These are phyloP conservation scores for Fraxinus quadrangulata DNA, from an alignment of 257 asterid genomes.

Conservation along the genomic window DNA sequence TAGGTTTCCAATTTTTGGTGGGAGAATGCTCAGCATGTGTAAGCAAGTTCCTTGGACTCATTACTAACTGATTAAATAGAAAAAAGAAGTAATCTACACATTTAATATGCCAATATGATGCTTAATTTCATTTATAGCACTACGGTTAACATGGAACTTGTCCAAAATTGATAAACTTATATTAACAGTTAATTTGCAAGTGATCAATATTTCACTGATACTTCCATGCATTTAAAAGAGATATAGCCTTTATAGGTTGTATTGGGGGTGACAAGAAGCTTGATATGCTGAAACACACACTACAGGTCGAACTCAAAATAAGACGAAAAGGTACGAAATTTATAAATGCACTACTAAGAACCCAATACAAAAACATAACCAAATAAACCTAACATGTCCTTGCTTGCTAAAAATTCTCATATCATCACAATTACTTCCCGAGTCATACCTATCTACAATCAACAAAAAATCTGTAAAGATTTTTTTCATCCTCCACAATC, in stretches of 20 bases:
- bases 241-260: neutral
- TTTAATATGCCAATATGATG: neutral
- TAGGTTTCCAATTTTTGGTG: neutral
- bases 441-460: too few relatives aligned
- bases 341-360: too few relatives aligned
- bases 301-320: too few relatives aligned
- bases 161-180: neutral
- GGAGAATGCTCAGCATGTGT: neutral
- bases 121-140: neutral
- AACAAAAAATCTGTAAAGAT: too few relatives aligned
- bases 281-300: too few relatives aligned
- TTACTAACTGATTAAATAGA: neutral
- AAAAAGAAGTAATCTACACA: neutral
- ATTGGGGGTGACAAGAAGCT: neutral
- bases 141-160: neutral
- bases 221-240: neutral
- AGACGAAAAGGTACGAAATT: too few relatives aligned
- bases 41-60: neutral
- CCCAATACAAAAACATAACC: too few relatives aligned
- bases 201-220: neutral
- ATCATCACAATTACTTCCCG: too few relatives aligned
- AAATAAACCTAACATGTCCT: too few relatives aligned
- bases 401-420: too few relatives aligned
- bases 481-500: too few relatives aligned
- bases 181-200: neutral